Evolutionary conservation across 257 asterid species (phyloP), one percentile per base, ranked within the genome.

Genomic region (Dorcoceras hygrometricum): DNA sequence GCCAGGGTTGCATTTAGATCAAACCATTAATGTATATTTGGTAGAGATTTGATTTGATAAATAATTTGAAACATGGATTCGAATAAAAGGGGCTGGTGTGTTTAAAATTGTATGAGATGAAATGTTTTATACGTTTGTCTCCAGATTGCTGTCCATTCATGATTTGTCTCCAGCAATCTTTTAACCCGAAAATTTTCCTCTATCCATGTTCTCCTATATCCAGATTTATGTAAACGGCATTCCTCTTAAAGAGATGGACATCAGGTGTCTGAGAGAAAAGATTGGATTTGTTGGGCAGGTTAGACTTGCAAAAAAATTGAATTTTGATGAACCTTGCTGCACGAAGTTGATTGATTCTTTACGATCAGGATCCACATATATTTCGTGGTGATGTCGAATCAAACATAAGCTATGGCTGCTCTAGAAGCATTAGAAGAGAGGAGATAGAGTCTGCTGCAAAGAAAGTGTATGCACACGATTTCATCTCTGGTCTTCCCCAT

Each of bases 241-340:
- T 66, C 81, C 87, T 57, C 79, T 84, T 25, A 62, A 63, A 58
- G 78, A 85, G 75, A 68, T 85, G 64, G 85, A 85, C 71, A 69
- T 82, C 58, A 76, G 80, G 73, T 85, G 88, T 87, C 72, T 85
- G 50, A 80, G 91, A 74, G 79, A 68, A 63, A 75, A 83, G 6
- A 78, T 82, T 31, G 91, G 91, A 75, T 80, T 39, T 59, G 87
- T 85, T 59, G 84, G 73, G 58, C 91, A 80, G 91, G 91, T 85
- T 61, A 59, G 80, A 56, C 60, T 66, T 28, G 25, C 22, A 54
- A 25, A 26, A 34, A 23, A 22, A 34, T 29, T 36, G 23, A 63
- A 19, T 57, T 62, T 51, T n/a, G 20, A 57, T 55, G 56, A 66
- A 61, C 8, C 5, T 20, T 68, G 60, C 32, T 53, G 50, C 63